phyloP scores from a whole-genome alignment of 75 land plant genomes.

The Pinus albicaulis region DNA sequence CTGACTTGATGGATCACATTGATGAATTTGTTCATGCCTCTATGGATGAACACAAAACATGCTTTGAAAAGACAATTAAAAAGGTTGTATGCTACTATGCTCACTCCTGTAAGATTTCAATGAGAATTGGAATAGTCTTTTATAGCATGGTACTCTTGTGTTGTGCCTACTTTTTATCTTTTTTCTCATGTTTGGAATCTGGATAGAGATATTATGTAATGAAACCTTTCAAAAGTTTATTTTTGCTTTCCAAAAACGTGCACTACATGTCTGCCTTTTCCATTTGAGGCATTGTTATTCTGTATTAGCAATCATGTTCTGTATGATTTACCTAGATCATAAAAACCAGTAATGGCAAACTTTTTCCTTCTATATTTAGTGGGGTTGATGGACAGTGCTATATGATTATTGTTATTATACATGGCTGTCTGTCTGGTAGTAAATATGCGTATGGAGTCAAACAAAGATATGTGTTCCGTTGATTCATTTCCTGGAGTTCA shows the following conservation, averaged over 20 bases:
- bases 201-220: neutral
- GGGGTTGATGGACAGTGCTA: neutral
- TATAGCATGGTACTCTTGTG: neutral
- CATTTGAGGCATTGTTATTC: neutral
- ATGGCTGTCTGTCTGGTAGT: neutral
- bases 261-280: no score
- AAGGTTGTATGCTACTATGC: slow-evolving; percentile 72
- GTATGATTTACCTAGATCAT: neutral
- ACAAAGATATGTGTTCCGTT: neutral
- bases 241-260: neutral
- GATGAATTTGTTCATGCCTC: slow-evolving; percentile 96
- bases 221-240: neutral
- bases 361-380: neutral
- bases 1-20: slow-evolving; percentile 77
- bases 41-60: slow-evolving; percentile 90
- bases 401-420: neutral
- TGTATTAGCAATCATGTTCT: neutral
- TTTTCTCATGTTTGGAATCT: neutral
- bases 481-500: no score
- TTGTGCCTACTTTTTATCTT: neutral
- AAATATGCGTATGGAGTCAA: neutral
- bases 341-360: neutral
- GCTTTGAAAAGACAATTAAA: slow-evolving; percentile 79
- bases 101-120: neutral
- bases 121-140: neutral